Percentiles rank a stretch among this genome's conserved stretches.
Evolutionary conservation across 2,329 filamentous ascomycete genomes (phyloP).

Genomic region (Aureobasidium mangrovei): DNA sequence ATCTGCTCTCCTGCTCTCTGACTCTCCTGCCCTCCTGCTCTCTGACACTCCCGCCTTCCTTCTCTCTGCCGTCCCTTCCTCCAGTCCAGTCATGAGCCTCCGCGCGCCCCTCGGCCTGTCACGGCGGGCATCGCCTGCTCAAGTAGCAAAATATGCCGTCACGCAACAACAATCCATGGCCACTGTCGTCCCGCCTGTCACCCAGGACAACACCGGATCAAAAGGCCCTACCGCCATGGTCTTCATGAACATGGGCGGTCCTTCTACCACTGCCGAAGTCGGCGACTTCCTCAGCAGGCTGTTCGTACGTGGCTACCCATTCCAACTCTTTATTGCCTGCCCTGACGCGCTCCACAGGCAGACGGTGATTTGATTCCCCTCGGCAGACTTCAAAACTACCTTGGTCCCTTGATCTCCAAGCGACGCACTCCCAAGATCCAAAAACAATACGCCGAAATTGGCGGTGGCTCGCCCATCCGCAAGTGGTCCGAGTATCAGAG

Average conservation of each 20-base stretch:
- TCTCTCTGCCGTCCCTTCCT: not conserved
- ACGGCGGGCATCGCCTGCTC: conserved; percentile 14
- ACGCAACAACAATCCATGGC: conserved; percentile 33
- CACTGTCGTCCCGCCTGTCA: conserved; percentile 65
- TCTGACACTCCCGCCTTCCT: too few relatives aligned
- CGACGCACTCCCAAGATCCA: conserved; percentile 92
- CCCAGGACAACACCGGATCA: conserved; percentile 60
- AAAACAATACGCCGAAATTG: conserved; percentile 90
- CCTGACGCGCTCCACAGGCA: conserved; percentile 46
- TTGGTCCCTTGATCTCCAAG: conserved; percentile 78
- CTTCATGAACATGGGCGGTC: conserved; percentile 98
- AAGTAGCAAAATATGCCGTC: conserved; percentile 10
- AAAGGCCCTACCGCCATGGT: conserved; percentile 94
- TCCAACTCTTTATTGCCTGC: conserved; percentile 14
- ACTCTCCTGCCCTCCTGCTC: too few relatives aligned
- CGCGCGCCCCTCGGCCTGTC: conserved; percentile 15
- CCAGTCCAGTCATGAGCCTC: conserved; percentile 11
- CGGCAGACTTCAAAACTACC: conserved; percentile 78
- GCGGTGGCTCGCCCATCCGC: conserved; percentile 93
- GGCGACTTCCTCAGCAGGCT: conserved; percentile 80
- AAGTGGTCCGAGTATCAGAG: conserved; percentile 97
- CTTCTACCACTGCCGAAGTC: conserved; percentile 80
- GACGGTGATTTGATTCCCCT: conserved; percentile 95
- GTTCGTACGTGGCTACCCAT: conserved; percentile 56
- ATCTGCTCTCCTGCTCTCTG: too few relatives aligned